Base-by-base conservation (phyloP, 257 asterid genomes). In the Forsythia suspensa region DNA sequence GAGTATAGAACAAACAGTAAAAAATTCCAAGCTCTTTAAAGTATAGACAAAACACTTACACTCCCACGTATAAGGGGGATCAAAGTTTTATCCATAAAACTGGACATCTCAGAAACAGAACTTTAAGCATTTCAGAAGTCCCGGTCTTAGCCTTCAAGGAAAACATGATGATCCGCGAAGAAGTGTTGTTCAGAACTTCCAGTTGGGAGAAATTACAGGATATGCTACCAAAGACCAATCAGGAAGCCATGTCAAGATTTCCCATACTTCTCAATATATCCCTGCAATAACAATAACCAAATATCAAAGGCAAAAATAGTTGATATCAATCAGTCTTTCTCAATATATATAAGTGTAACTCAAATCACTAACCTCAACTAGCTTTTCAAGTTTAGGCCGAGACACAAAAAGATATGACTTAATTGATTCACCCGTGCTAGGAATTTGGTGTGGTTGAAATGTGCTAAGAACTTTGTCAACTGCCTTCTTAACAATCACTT, bases 331-430 rank as follows among this genome's bases (percentile, higher is more conserved):
- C 76, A 67, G 41, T 84, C 72, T 75, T 52, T 68, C 59, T 41
- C 61, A 38, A 79, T 34, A 70, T 13, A 36, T 78, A 38, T 72
- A 76, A 76, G 40, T 57, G 36, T 40, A 16, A 80, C 69, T 70
- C 75, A 76, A 78, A 37, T 80, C 69, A 85, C 98, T 90, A 83
- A 94, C 99, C 97, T 90, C 93, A 76, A 95, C 94, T 29, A 95
- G 92, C 85, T 89, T 92, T 21, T 82, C 88, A 76, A 93, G 89
- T 86, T 93, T 95, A 79, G 87, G 71, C 77, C 82, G 89, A 13
- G 83, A 90, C 73, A 88, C 20, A 66, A 88, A 77, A 76, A 95
- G 89, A 86, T 92, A 92, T 3, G 77, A 80, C 79, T 90, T 82
- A 71, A 85, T 76, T 5, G 59, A 82, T 74, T 95, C 99, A 13